Evolutionary conservation across 192 early-diverging fungal genomes (phyloP), one percentile per base, ranked within the genome.

Genomic region (Gamsiella multidivaricata): DNA sequence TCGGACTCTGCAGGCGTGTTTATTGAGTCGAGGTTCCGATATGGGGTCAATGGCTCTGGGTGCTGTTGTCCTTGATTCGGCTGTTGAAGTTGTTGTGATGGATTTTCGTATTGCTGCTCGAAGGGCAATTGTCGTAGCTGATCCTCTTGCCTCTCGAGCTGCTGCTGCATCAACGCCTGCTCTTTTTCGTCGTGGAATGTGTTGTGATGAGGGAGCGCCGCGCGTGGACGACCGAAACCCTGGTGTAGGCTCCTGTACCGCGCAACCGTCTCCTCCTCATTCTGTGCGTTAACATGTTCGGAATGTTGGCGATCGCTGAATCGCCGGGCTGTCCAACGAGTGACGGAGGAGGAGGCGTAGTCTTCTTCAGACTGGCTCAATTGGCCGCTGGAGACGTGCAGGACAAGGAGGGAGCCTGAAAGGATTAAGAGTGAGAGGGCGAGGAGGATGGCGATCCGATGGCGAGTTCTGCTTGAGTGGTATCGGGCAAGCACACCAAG

Each of bases 401-500:
- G 54, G 15, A 71, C 17, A 23, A 71, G 5, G 10, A 71, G 54
- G 1, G 69, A 63, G n/a, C 69, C 59, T 42, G 69, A 61, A 28
- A 45, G 46, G 61, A 55, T 31, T 2, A 63, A 32, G 50, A 71
- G 53, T 14, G 63, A 26, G 6, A 57, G 12, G 15, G 54, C 36
- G 20, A 55, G 20, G 34, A 71, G 36, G 11, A 71, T 59, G 12
- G 26, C 25, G 23, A 61, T 10, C 23, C 58, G 57, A 8, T 50
- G 58, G 12, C 34, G 61, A 49, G 18, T 59, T n/a, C 32, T 23
- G 10, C 47, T 22, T 14, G 39, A 41, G 39, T 10, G 39, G 14
- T 14, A 41, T 41, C 14, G 39, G 39, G 39, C 39, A 41, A 14
- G 8, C 39, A 54, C 6, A 11, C 6, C 23, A 12, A 31, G 53